These are phyloP conservation scores for Mycena pura DNA, from an alignment of 768 basidiomycete genomes.

Conservation along the genomic window DNA sequence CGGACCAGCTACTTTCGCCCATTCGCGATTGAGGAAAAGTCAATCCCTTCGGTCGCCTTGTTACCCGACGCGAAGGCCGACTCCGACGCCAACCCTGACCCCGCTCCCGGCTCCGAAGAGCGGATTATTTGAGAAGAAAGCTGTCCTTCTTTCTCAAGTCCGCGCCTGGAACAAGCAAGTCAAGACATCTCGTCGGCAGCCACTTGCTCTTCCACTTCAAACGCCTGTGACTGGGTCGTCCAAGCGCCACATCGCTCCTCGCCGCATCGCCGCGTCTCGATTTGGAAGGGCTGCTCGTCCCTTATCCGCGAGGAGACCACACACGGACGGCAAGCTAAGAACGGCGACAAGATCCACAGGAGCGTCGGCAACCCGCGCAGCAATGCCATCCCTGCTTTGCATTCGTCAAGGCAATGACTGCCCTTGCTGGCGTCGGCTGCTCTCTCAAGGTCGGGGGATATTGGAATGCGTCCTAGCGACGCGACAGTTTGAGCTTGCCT, in stretches of 20 bases:
- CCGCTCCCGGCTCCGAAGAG: neutral
- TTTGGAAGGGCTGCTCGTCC: neutral
- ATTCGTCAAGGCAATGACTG: neutral
- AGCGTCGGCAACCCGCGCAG: too few relatives aligned
- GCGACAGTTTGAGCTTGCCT: neutral
- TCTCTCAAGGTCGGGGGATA: slow-evolving; percentile 9
- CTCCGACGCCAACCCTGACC: neutral
- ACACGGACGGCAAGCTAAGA: neutral
- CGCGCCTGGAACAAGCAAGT: neutral
- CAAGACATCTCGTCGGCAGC: neutral
- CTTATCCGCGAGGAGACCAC: neutral
- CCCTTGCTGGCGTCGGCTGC: neutral
- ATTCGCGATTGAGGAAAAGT: too few relatives aligned
- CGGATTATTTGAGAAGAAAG: neutral
- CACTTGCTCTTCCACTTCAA: too few relatives aligned
- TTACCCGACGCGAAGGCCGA: too few relatives aligned
- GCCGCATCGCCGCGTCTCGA: neutral
- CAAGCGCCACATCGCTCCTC: slow-evolving; percentile 6
- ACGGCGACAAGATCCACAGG: neutral
- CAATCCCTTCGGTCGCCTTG: too few relatives aligned
- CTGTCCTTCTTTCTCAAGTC: neutral
- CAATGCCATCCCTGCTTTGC: neutral
- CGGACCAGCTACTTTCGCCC: too few relatives aligned
- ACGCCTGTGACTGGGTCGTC: too few relatives aligned
- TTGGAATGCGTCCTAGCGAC: neutral